Evolutionary conservation across 129 eudicot species (phyloP).

Genomic region (Ambrosia trifida): DNA sequence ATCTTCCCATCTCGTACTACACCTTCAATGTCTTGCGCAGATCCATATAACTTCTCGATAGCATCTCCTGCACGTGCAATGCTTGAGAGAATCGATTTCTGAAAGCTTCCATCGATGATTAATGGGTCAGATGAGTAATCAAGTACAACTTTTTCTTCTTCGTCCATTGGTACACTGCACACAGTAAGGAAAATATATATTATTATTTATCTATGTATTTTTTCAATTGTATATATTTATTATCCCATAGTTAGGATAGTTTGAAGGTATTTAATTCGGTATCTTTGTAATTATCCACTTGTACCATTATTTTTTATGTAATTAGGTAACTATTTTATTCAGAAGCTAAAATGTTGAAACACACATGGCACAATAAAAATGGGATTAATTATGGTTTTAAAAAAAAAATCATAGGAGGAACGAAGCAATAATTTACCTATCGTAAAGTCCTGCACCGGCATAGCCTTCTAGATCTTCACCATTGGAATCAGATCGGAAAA

Average conservation of each 20-base stretch:
- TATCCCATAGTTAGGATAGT: not conserved
- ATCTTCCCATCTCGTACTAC: conserved; percentile 85
- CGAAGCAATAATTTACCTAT: conserved; percentile 52
- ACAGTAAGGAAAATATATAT: not conserved
- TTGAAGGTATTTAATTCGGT: not conserved
- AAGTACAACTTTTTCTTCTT: conserved; percentile 81
- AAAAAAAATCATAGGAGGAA: not conserved
- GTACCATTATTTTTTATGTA: too few species aligned
- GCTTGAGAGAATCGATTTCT: conserved; percentile 59
- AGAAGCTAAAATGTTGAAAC: too few species aligned
- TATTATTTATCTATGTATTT: not conserved
- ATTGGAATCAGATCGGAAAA: conserved; percentile 95
- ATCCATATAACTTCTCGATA: conserved; percentile 86
- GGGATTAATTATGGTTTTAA: not conserved
- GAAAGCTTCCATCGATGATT: conserved; percentile 59
- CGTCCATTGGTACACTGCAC: conserved; percentile 96
- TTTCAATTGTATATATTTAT: not conserved
- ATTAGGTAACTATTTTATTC: too few species aligned
- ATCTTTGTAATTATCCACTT: not conserved
- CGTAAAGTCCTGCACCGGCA: conserved; percentile 99
- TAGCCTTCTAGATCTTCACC: conserved; percentile 98
- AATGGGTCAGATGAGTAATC: conserved; percentile 81
- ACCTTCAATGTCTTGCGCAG: conserved; percentile 97
- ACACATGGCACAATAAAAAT: too few species aligned
- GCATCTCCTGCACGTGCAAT: conserved; percentile 81